Conservation (phyloP, 176 grass and related monocot genomes). For the Secale cereale region DNA sequence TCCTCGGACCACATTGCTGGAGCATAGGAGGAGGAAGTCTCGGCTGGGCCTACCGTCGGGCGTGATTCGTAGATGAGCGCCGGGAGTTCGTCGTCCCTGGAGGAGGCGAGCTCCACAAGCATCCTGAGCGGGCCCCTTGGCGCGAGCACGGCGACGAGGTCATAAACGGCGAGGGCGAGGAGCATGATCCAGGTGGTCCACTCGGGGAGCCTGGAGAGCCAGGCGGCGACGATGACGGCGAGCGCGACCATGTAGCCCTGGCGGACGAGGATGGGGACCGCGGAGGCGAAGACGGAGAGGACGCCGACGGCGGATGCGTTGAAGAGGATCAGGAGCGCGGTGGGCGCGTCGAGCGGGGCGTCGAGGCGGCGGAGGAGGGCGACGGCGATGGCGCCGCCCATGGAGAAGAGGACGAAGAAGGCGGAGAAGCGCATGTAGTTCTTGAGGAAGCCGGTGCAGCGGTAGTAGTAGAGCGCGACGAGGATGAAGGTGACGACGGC, state of each 20-base stretch:
- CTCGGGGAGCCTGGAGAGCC: slow-evolving; percentile 82
- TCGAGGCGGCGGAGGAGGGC: slow-evolving; percentile 55
- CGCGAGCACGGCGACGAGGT: slow-evolving; percentile 82
- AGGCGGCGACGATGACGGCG: slow-evolving; percentile 85
- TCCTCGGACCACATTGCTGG: slow-evolving; percentile 56
- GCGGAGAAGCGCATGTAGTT: slow-evolving; percentile 97
- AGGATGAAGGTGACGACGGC: slow-evolving; percentile 68
- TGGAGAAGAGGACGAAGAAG: slow-evolving; percentile 94
- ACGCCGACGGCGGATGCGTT: slow-evolving; percentile 74
- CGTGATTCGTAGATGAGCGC: slow-evolving; percentile 90
- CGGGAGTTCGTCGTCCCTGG: slow-evolving; percentile 86
- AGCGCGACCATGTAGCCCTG: slow-evolving; percentile 87
- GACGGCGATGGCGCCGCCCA: slow-evolving; percentile 74
- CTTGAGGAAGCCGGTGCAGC: slow-evolving; percentile 85
- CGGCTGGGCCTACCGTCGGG: slow-evolving; percentile 35
- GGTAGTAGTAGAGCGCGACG: slow-evolving; percentile 97
- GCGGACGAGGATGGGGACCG: slow-evolving; percentile 78
- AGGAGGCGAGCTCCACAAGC: slow-evolving; percentile 89
- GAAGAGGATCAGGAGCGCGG: slow-evolving; percentile 67
- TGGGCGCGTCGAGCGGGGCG: slow-evolving; percentile 65
- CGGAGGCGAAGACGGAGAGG: slow-evolving; percentile 71
- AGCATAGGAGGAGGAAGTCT: slow-evolving; percentile 42
- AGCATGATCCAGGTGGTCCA: slow-evolving; percentile 98
- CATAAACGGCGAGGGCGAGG: slow-evolving; percentile 78
- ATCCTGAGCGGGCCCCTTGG: slow-evolving; percentile 81